A percentile compares a stretch with the other conserved stretches of the same genome.
These are phyloP conservation scores for Fusarium robinianum DNA, from an alignment of 2,329 filamentous ascomycete species.

Conservation along the genomic window DNA sequence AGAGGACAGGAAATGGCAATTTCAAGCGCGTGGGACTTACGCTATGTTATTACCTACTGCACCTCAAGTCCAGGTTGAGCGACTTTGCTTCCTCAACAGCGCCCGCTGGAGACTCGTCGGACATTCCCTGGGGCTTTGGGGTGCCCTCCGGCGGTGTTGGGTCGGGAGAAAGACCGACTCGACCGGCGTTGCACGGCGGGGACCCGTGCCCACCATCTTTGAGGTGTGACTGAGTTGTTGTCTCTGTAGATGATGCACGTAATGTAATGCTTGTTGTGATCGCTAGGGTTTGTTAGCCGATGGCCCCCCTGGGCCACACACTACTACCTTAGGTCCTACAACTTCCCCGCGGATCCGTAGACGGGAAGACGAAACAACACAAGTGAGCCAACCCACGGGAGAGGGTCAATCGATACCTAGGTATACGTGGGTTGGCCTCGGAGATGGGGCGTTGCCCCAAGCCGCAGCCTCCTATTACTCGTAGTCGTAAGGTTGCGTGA, in stretches of 20 bases:
- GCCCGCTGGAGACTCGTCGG: constrained; percentile 12
- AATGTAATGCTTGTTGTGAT: constrained; percentile 1
- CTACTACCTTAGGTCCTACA: too few species aligned
- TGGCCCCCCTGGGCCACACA: too few species aligned
- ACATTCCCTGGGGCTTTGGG: constrained; percentile 16
- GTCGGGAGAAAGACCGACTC: constrained; percentile 21
- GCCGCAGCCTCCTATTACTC: constrained; percentile 9
- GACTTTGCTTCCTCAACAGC: constrained; percentile 17
- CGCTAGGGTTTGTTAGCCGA: constrained; percentile 20
- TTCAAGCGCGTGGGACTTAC: constrained; percentile 11
- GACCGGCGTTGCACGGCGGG: constrained; percentile 19
- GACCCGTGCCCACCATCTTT: constrained; percentile 16
- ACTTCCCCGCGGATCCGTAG: constrained; percentile 18
- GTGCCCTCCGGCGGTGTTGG: constrained; percentile 22
- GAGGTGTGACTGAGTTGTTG: constrained; percentile 11
- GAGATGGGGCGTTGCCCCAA: constrained; percentile 1
- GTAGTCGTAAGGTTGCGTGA: constrained; percentile 14
- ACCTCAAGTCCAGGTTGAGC: constrained; percentile 9
- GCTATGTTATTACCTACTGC: constrained; percentile 23
- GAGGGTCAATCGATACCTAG: too few species aligned
- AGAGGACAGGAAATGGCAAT: constrained; percentile 1
- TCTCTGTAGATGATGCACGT: background rate
- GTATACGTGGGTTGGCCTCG: constrained; percentile 3
- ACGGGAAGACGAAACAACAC: background rate
- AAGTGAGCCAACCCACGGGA: constrained; percentile 22